Evolutionary conservation across 257 asterid species (phyloP).

Genomic region (Haberlea rhodopensis): DNA sequence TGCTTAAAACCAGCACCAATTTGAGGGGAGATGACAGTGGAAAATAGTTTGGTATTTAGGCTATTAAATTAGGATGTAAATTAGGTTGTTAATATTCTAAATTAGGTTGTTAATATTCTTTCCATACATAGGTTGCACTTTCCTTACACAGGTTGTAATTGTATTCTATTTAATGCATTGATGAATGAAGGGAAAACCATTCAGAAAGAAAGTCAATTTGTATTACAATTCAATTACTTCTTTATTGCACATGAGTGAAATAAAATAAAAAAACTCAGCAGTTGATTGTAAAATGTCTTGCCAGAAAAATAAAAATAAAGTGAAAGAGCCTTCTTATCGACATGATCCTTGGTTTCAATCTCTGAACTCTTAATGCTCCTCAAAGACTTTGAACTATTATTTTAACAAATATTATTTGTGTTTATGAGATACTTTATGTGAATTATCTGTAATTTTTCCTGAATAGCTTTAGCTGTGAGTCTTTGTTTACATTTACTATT

Average conservation of each 20-base stretch:
- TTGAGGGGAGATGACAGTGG: no score
- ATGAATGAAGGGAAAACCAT: no score
- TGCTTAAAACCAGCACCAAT: no score
- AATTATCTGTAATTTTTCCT: background rate
- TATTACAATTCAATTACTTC: background rate
- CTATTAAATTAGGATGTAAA: no score
- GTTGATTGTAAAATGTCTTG: background rate
- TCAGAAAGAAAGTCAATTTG: no score
- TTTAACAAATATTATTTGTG: background rate
- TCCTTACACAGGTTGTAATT: no score
- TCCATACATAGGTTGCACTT: no score
- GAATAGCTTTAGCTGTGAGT: background rate
- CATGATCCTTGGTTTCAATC: background rate
- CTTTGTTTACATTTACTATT: no score
- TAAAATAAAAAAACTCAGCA: background rate
- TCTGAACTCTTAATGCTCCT: background rate
- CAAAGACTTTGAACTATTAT: background rate
- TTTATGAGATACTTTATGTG: background rate
- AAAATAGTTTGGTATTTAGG: no score
- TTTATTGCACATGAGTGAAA: background rate
- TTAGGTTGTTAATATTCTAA: no score
- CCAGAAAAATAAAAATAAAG: background rate
- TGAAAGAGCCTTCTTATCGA: background rate
- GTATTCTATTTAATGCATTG: no score
- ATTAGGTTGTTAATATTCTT: no score